Evolutionary conservation across 805 yeast species (phyloP).

Genomic region (Myxozyma geophila): DNA sequence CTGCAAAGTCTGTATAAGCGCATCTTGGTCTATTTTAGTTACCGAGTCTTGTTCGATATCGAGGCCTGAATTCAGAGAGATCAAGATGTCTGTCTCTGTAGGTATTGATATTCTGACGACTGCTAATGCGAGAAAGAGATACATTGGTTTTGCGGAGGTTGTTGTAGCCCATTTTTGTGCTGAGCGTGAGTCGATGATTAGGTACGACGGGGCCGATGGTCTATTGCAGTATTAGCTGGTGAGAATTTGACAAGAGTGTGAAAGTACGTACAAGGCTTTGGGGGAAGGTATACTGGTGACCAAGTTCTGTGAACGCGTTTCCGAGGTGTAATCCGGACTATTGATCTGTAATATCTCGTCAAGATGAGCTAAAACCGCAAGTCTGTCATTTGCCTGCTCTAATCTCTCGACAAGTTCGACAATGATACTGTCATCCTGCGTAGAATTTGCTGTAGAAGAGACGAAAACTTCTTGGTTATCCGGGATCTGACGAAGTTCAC

Average conservation of each 20-base stretch:
- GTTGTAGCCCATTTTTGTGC: conserved; percentile 34
- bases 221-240: background rate
- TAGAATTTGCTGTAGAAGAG: conserved; percentile 42
- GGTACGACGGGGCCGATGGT: conserved; percentile 16
- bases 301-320: background rate
- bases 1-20: background rate
- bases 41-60: background rate
- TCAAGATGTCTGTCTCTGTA: conserved; percentile 61
- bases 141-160: conserved; percentile 29
- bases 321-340: conserved; percentile 19
- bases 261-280: background rate
- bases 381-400: conserved; percentile 5
- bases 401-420: conserved; percentile 48
- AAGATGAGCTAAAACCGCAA: conserved; percentile 39
- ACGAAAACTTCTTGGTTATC: conserved; percentile 93
- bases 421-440: conserved; percentile 45
- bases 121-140: conserved; percentile 57
- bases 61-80: conserved; percentile 65
- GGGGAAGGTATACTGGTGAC: conserved; percentile 1
- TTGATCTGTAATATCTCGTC: conserved; percentile 41
- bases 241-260: background rate
- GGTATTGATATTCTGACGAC: conserved; percentile 53
- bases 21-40: background rate
- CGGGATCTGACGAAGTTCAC: conserved; percentile 74
- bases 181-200: conserved; percentile 18